Evolutionary conservation across 495 filamentous ascomycete genomes (phyloP), one percentile per base, ranked within the genome.

Genomic region (Podospora didyma): DNA sequence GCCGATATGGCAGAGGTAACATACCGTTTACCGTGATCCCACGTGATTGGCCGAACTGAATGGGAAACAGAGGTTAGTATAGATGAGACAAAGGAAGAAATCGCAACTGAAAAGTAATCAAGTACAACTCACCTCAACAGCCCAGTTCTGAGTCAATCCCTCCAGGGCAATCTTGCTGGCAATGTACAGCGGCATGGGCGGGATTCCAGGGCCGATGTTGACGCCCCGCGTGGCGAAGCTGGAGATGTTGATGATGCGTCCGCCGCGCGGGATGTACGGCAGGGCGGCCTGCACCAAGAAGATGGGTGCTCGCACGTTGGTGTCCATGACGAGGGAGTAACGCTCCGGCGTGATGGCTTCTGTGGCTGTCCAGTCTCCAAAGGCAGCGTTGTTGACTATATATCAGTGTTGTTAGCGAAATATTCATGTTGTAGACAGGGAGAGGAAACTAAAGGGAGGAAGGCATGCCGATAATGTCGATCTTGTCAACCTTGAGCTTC

Each of bases 401-500:
- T 14, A 14, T 17, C 6, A 16, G n/a, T n/a, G n/a, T 16, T 4
- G 12, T 41, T 41, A 41, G 37, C n/a, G 12, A 17, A 9, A 17
- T 5, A 14, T 17, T 41, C 4, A 3, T 3, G 37, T 41, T 41
- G 37, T 17, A 41, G 37, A 2, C 16, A 16, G 37, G 37, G 3
- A 31, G 26, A 9, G n/a, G 34, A 7, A 35, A 14, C 14, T 35
- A 14, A 55, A 55, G 54, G 48, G 52, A 31, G 44, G 50, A 14
- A 3, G 4, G 50, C 51, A 12, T 56, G 61, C 62, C 62, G n/a
- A 64, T 46, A 46, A 73, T 72, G 35, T 73, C 64, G n/a, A 73
- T 61, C 12, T 66, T 69, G 42, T 66, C 60, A 1, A 57, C 54
- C 22, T 42, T 49, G 3, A 73, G 60, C 34, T 61, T 53, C 19